These are phyloP conservation scores for Maudiozyma barnettii DNA, from an alignment of 805 yeast genomes.

Conservation along the genomic window DNA sequence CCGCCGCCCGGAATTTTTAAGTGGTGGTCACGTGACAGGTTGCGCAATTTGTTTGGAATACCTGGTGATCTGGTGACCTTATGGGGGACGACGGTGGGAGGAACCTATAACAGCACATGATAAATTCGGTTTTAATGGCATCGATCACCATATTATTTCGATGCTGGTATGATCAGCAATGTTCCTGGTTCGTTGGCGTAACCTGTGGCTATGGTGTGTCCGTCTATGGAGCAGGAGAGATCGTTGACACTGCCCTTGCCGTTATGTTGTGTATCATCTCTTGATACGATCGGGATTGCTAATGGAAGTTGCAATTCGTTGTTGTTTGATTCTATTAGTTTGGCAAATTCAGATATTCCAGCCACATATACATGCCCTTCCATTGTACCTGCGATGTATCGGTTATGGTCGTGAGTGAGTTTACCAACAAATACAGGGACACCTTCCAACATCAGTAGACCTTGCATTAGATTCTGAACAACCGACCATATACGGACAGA, in stretches of 20 bases:
- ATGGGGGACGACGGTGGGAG: no score
- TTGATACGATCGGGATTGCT: neutral
- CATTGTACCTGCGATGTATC: constrained; percentile 41
- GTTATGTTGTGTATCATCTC: neutral
- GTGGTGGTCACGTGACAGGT: no score
- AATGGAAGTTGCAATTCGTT: neutral
- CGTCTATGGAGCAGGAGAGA: constrained; percentile 26
- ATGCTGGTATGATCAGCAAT: neutral
- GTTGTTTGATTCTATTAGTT: neutral
- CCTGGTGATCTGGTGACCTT: no score
- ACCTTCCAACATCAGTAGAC: constrained; percentile 35
- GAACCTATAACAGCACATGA: no score
- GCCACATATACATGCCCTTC: constrained; percentile 51
- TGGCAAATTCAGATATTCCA: constrained; percentile 20
- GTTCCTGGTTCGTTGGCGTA: constrained; percentile 27
- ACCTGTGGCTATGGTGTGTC: constrained; percentile 24
- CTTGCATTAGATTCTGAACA: constrained; percentile 13
- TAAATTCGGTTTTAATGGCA: no score
- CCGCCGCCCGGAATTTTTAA: no score
- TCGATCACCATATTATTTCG: neutral
- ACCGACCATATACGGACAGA: constrained; percentile 60
- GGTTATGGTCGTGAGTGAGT: constrained; percentile 37
- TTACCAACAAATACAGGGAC: constrained; percentile 46
- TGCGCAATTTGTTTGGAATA: no score
- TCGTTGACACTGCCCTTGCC: constrained; percentile 8